Base-by-base conservation (phyloP, 805 yeast genomes). In the Naumovozyma baii region DNA sequence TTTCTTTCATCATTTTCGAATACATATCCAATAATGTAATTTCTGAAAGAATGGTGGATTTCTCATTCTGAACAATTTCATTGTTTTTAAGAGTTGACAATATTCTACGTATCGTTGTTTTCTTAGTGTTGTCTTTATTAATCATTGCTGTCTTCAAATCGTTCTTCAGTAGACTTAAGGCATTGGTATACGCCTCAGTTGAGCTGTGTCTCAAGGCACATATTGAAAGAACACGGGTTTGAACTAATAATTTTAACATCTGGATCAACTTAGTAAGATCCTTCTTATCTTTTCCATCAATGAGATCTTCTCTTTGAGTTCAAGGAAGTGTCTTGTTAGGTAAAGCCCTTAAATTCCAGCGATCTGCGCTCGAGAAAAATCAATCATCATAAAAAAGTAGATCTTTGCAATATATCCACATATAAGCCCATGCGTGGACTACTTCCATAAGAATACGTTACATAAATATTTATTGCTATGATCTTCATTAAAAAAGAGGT, bases 101-200 rank as follows among this genome's bases (percentile, higher is more conserved):
- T 4, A 71, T 47, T 12, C 66, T 58, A 47, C 70, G 66, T 35
- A 72, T 65, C 4, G 75, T 69, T 38, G 66, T 70, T 48, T 69
- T 69, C 40, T 55, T 57, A 13, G 62, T 33, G 3, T 55, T 54
- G 47, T 73, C 68, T 37, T 72, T 70, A 8, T 67, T 59, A 26
- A 64, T 49, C 76, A 73, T 72, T 1, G 78, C 73, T 13, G 49
- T 47, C 46, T 73, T 73, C 33, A 73, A 59, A 43, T 64, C 68
- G 36, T 63, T 59, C 45, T 74, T 68, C 33, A 73, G 57, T 2
- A 41, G 22, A 0, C 51, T 43, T 2, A 63, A n/a, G 0, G 66
- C 60, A 38, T 54, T 57, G 10, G 52, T 47, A 47, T 67, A 69
- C 1, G 69, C 66, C 15, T 51, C 53, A 30, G 63, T 49, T 33